Base-by-base conservation (phyloP, 1,139 yeast genomes). In the Diutina mesorugosa region DNA sequence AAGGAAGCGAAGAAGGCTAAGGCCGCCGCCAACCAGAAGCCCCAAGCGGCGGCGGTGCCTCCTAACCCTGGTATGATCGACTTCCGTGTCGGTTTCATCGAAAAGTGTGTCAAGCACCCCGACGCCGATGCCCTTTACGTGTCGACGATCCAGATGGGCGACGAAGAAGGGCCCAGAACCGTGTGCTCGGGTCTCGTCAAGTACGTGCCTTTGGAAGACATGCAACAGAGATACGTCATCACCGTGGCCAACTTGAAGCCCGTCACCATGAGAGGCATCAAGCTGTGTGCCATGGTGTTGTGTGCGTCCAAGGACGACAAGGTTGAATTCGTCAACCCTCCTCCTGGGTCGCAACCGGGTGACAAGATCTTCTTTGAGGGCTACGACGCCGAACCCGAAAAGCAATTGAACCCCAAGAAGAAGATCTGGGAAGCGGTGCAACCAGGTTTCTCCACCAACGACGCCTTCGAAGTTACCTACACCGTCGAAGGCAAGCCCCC, bases 61-160 rank as follows among this genome's bases (percentile, higher is more conserved):
- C 85, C 93, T 61, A 79, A 79, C 63, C 97, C 97, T 61, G 81
- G 95, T 45, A 77, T 86, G 80, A 82, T 93, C 67, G 97, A 91
- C 68, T 83, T 93, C 73, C 84, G 96, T 69, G 97, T 93, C 60
- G 99, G 99, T 55, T 90, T 85, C 79, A 95, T 95, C 67, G 91
- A 91, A 75, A 93, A 93, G 77, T 97, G 97, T 55, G 80, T 88
- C 67, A 89, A 89, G 73, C 99, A 95, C 74, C 99, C 99, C 61
- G 95, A 95, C 69, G 99, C 99, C 47, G 99, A 95, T 72, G 80
- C 96, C 4, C 79, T 95, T 66, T 95, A 95, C 70, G 96, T 93
- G 60, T 91, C 98, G 45, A 93, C 99, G 57, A 93, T 95, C 66
- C 90, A 95, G 62, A 85, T 90, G 79, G 99, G 99, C 62, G 99